These are phyloP conservation scores for Podaxis rugospora DNA, from an alignment of 768 basidiomycete species.

Conservation along the genomic window DNA sequence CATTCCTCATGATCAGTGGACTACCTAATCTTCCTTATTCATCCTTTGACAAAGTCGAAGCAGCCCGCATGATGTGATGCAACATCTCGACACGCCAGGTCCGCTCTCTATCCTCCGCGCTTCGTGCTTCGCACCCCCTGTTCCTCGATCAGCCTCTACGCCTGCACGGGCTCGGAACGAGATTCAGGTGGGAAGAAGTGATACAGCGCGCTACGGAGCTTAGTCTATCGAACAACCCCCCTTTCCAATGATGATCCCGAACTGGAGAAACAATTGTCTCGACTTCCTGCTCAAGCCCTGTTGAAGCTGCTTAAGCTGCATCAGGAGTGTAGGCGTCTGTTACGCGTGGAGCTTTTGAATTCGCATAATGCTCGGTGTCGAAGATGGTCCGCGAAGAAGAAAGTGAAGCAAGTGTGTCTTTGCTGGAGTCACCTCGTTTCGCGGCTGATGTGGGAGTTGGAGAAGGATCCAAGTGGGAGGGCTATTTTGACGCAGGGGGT, in stretches of 20 bases:
- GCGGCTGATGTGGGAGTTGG: neutral
- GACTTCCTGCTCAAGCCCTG: neutral
- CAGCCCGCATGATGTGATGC: constrained; percentile 30
- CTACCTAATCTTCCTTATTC: constrained; percentile 34
- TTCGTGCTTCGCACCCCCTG: constrained; percentile 33
- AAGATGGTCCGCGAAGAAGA: too few species aligned
- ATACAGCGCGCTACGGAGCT: constrained; percentile 34
- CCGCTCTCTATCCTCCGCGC: constrained; percentile 39
- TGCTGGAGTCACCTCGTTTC: neutral
- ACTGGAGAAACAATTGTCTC: neutral
- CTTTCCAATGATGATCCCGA: neutral
- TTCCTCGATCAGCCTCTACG: constrained; percentile 43
- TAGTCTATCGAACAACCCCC: constrained; percentile 31
- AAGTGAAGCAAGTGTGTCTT: neutral
- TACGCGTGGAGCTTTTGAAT: neutral
- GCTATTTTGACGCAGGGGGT: neutral
- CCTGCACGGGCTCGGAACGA: constrained; percentile 40
- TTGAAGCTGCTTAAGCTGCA: neutral
- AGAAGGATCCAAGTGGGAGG: neutral
- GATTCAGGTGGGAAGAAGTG: constrained; percentile 42
- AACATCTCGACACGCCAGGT: constrained; percentile 43
- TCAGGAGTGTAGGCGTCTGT: neutral
- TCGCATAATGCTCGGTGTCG: too few species aligned
- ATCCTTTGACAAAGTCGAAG: constrained; percentile 35
- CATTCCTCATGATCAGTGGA: constrained; percentile 38